Percentiles rank a stretch among this genome's conserved stretches.
Conservation (phyloP, 495 filamentous ascomycete species). For the Trichoderma gamsii region DNA sequence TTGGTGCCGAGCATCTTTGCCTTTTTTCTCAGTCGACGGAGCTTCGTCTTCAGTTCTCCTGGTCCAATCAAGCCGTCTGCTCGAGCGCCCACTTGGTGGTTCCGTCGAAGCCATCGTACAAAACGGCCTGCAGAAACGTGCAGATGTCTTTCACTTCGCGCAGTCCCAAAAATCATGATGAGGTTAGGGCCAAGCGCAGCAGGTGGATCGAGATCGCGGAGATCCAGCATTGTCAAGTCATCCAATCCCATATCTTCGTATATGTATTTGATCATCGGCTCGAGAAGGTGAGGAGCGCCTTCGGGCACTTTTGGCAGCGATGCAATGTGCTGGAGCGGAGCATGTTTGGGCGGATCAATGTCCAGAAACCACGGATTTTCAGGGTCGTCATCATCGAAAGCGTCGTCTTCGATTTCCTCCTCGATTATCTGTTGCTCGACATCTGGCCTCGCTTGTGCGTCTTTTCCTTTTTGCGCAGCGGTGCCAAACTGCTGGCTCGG, state of each 20-base stretch:
- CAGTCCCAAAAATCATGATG: slow-evolving; percentile 90
- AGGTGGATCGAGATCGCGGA: slow-evolving; percentile 77
- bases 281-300: slow-evolving; percentile 64
- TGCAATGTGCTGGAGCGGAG: slow-evolving; percentile 53
- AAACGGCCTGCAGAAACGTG: slow-evolving; percentile 87
- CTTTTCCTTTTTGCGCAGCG: not conserved
- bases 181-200: slow-evolving; percentile 80
- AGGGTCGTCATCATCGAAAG: not conserved
- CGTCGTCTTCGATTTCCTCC: not conserved
- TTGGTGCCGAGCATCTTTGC: slow-evolving; percentile 63
- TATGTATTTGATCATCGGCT: slow-evolving; percentile 66
- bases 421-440: not conserved
- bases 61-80: slow-evolving; percentile 86
- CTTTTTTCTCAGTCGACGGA: slow-evolving; percentile 71
- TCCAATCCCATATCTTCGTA: slow-evolving; percentile 80
- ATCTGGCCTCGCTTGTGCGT: slow-evolving; percentile 16
- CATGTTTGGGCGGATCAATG: slow-evolving; percentile 50
- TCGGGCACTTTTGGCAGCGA: slow-evolving; percentile 71
- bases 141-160: slow-evolving; percentile 86
- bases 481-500: not conserved
- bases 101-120: slow-evolving; percentile 75
- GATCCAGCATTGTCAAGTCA: slow-evolving; percentile 67
- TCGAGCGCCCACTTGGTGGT: slow-evolving; percentile 61
- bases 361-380: slow-evolving; percentile 79
- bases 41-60: slow-evolving; percentile 83